Evolutionary conservation across 352 stramenopile genomes (phyloP).

Genomic region (Globisporangium canariense): DNA sequence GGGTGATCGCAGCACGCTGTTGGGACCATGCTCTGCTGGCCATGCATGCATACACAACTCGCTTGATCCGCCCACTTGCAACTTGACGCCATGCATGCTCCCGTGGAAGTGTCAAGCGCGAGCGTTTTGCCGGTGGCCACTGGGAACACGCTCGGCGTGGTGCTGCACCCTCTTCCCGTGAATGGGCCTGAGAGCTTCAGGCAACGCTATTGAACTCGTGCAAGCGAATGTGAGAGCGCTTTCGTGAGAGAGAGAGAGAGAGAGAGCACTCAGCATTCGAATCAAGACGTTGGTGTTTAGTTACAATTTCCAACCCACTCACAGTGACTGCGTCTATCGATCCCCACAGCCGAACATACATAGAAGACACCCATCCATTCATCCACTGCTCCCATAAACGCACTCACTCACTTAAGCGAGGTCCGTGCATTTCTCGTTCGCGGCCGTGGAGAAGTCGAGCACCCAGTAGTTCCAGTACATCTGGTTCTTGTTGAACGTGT

Average conservation of each 20-base stretch:
- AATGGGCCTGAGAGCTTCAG: not conserved
- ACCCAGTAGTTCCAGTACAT: slow-evolving; percentile 32
- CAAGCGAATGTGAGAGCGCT: no score
- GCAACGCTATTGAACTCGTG: no score
- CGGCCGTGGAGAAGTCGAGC: slow-evolving; percentile 24
- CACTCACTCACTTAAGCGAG: not conserved
- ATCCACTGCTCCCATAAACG: not conserved
- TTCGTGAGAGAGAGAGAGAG: no score
- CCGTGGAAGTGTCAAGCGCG: no score
- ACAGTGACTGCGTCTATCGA: slow-evolving; percentile 6
- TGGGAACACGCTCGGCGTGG: no score
- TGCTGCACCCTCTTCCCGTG: not conserved
- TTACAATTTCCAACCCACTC: slow-evolving; percentile 3
- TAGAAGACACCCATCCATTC: not conserved
- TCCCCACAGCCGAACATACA: slow-evolving; percentile 2
- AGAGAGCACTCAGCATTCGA: not conserved
- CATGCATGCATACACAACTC: not conserved
- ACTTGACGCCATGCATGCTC: no score
- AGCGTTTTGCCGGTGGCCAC: no score
- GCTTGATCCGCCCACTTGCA: not conserved
- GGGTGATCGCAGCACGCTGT: no score
- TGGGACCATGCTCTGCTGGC: no score
- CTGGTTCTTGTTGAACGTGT: slow-evolving; percentile 29
- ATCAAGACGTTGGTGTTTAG: not conserved
- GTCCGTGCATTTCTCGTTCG: slow-evolving; percentile 17